phyloP scores from a whole-genome alignment of 2,329 filamentous ascomycete genomes.

The Chaetomiaceae sp. region DNA sequence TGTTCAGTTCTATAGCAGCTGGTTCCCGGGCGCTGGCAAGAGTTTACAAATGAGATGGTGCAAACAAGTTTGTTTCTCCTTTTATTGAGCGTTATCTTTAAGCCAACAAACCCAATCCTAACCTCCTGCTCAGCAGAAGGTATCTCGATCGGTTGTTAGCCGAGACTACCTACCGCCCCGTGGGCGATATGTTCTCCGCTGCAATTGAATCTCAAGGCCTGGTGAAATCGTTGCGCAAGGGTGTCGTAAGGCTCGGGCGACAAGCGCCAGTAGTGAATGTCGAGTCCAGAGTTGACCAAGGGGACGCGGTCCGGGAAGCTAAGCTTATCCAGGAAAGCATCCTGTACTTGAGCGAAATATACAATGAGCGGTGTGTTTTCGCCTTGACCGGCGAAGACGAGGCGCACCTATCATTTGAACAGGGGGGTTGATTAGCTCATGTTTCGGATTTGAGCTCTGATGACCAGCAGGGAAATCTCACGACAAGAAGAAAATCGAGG shows the following conservation, averaged over 20 bases:
- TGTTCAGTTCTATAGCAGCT: too few species aligned
- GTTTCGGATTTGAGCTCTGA: too few species aligned
- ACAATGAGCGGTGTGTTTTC: not conserved
- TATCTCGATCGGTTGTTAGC: too few species aligned
- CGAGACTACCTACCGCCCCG: too few species aligned
- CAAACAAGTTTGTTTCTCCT: too few species aligned
- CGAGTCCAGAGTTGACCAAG: not conserved
- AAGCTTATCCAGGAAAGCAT: conserved; percentile 1
- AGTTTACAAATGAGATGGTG: too few species aligned
- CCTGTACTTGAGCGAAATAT: not conserved
- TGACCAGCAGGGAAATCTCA: not conserved
- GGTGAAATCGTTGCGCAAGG: not conserved
- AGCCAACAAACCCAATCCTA: too few species aligned
- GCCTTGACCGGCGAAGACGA: not conserved
- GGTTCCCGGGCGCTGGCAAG: too few species aligned
- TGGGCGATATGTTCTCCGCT: too few species aligned
- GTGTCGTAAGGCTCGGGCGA: not conserved
- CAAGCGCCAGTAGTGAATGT: conserved; percentile 1
- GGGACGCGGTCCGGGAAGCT: not conserved
- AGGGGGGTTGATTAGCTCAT: not conserved
- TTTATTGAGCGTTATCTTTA: too few species aligned
- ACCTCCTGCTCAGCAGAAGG: too few species aligned
- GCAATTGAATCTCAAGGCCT: not conserved
- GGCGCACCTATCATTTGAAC: not conserved
- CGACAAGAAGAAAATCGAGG: too few species aligned